phyloP scores from a whole-genome alignment of 495 filamentous ascomycete species.

The Neurospora sp. region DNA sequence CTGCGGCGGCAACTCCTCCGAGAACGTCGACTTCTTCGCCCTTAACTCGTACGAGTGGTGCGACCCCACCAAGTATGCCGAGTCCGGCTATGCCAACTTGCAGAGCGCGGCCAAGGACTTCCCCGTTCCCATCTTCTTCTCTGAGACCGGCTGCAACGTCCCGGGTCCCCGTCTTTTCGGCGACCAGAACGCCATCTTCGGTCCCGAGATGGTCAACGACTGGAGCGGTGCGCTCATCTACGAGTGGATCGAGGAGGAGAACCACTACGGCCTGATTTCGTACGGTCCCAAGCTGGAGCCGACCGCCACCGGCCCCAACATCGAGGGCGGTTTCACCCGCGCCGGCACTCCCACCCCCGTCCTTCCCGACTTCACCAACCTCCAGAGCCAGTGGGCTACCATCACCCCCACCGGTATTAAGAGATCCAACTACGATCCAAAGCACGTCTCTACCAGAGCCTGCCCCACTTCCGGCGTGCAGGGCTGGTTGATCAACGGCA shows the following conservation, averaged over 20 bases:
- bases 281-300: constrained; percentile 52
- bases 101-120: constrained; percentile 39
- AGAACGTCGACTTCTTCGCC: constrained; percentile 73
- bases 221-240: constrained; percentile 85
- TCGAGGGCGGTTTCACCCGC: constrained; percentile 57
- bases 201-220: constrained; percentile 54
- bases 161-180: constrained; percentile 59
- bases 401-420: constrained; percentile 57
- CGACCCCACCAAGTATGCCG: constrained; percentile 47
- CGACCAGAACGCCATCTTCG: constrained; percentile 71
- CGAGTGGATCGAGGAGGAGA: constrained; percentile 82
- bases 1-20: constrained; percentile 56
- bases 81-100: constrained; percentile 62
- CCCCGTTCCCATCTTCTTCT: constrained; percentile 77
- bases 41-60: constrained; percentile 92
- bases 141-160: constrained; percentile 69
- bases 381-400: constrained; percentile 68
- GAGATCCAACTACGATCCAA: constrained; percentile 51
- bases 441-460: constrained; percentile 45
- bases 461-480: constrained; percentile 62
- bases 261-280: constrained; percentile 74
- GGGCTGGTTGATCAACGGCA: constrained; percentile 64
- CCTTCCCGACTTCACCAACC: constrained; percentile 65
- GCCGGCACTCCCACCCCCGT: constrained; percentile 66
- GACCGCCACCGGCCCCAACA: constrained; percentile 36